phyloP scores from a whole-genome alignment of 2,329 filamentous ascomycete species.

The Helotiales sp. region DNA sequence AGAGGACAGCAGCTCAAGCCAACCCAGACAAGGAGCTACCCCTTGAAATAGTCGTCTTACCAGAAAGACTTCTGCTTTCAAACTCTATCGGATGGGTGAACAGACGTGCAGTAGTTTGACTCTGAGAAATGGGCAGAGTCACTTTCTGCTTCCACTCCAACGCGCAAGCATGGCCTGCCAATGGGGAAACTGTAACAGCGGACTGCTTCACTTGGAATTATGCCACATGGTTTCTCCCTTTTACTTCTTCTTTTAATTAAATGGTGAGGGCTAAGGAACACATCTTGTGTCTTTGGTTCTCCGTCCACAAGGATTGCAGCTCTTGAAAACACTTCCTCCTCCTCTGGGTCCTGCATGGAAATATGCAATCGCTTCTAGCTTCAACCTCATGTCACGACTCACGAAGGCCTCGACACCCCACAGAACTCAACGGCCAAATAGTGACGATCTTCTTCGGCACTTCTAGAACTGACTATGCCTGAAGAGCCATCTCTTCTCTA shows the following conservation, averaged over 20 bases:
- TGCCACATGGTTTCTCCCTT: neutral
- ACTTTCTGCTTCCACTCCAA: neutral
- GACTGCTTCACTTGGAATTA: neutral
- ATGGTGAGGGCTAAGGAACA: neutral
- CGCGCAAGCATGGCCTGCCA: neutral
- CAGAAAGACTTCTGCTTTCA: neutral
- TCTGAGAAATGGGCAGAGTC: neutral
- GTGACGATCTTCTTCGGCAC: neutral
- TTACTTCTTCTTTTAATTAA: neutral
- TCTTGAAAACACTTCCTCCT: too few species aligned
- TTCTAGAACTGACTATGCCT: conserved; percentile 48
- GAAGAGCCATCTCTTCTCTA: conserved; percentile 63
- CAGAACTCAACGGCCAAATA: neutral
- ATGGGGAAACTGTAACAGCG: neutral
- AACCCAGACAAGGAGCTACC: neutral
- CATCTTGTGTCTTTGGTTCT: neutral
- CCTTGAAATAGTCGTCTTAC: neutral
- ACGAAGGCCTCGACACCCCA: neutral
- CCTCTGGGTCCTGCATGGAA: too few species aligned
- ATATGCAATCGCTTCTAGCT: too few species aligned
- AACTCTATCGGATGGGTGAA: conserved; percentile 12
- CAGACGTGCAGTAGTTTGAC: neutral
- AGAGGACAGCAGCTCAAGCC: conserved; percentile 1
- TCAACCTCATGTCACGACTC: too few species aligned
- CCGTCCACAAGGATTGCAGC: neutral